These are phyloP conservation scores for Ogataea populi-albae DNA, from an alignment of 805 yeast genomes.

Conservation along the genomic window DNA sequence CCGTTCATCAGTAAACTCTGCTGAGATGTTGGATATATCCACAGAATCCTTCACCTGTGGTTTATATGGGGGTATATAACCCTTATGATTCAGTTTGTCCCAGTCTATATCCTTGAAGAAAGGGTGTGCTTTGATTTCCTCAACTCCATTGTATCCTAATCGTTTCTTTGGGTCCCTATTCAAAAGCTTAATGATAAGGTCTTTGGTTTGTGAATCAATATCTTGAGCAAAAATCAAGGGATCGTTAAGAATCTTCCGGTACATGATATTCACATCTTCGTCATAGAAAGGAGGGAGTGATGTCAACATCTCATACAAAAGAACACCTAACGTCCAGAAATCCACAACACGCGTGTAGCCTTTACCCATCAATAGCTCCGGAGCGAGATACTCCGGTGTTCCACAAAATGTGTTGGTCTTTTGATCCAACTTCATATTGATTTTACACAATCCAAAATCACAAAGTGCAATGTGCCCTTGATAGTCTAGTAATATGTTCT, in stretches of 20 bases:
- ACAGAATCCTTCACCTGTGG: conserved; percentile 83
- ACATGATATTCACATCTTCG: conserved; percentile 90
- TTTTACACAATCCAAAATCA: conserved; percentile 94
- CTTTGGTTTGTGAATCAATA: conserved; percentile 83
- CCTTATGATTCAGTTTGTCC: conserved; percentile 76
- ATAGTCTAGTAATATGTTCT: conserved; percentile 88
- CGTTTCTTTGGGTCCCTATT: conserved; percentile 83
- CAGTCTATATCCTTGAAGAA: conserved; percentile 91
- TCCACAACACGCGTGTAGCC: conserved; percentile 96
- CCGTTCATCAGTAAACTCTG: conserved; percentile 85
- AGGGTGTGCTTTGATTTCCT: conserved; percentile 77
- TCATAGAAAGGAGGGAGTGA: conserved; percentile 97
- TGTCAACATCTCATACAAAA: conserved; percentile 92
- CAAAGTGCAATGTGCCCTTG: conserved; percentile 98
- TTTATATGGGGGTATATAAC: conserved; percentile 92
- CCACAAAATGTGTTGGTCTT: conserved; percentile 93
- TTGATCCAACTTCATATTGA: conserved; percentile 88
- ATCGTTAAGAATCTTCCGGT: conserved; percentile 85
- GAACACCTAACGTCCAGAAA: conserved; percentile 98
- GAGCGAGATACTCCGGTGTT: conserved; percentile 96
- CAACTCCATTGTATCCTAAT: conserved; percentile 76
- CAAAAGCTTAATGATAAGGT: conserved; percentile 67
- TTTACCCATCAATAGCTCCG: conserved; percentile 84
- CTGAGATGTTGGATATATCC: conserved; percentile 92
- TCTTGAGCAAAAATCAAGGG: conserved; percentile 86